Base-by-base conservation (phyloP, 2,329 filamentous ascomycete genomes). In the Penicillium psychrosexuale region DNA sequence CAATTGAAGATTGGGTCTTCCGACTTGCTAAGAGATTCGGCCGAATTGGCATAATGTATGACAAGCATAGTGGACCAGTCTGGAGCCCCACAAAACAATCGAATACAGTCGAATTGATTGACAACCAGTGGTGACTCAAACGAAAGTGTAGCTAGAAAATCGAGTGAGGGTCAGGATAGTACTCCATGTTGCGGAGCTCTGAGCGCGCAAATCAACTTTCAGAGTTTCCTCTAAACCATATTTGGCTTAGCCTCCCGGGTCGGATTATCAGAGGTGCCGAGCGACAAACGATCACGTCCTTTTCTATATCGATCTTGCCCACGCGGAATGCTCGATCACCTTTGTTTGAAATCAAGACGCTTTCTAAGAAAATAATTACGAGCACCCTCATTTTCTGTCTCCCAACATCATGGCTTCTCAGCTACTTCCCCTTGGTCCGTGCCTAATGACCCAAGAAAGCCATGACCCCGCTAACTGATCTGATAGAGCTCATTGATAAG, bases 401-500 rank as follows among this genome's bases (percentile, higher is more conserved):
- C 17, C 22, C 8, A 30, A 17, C 65, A 72, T 61, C 53, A 89
- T 90, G 87, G 82, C 88, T 42, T 88, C 88, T 54, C 87, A 90
- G 75, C 82, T 91, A 53, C 81, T 91, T 51, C 88, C 87, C 51
- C 77, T 90, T 65, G 87, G 87, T 89, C 74, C 66, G 75, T 46
- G 22, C 48, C 50, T 12, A 37, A 56, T 58, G 27, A 39, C 30
- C 55, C 54, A 45, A 43, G 31, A 33, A 55, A 38, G n/a, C 24
- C 47, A 37, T 38, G 30, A 55, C 57, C 59, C 57, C 59, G 52
- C 65, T 71, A 61, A 71, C 58, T 43, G 55, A 3, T 37, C 51
- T 34, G 51, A 61, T 69, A 96, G 94, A 99, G 77, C 85, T 99
- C 72, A 97, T 99, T 75, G 94, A 99, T 80, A 97, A 97, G 77